Percentiles rank a stretch among this genome's conserved stretches.
Evolutionary conservation across 2,329 filamentous ascomycete species (phyloP).

Genomic region (Diaporthe aspalathi): DNA sequence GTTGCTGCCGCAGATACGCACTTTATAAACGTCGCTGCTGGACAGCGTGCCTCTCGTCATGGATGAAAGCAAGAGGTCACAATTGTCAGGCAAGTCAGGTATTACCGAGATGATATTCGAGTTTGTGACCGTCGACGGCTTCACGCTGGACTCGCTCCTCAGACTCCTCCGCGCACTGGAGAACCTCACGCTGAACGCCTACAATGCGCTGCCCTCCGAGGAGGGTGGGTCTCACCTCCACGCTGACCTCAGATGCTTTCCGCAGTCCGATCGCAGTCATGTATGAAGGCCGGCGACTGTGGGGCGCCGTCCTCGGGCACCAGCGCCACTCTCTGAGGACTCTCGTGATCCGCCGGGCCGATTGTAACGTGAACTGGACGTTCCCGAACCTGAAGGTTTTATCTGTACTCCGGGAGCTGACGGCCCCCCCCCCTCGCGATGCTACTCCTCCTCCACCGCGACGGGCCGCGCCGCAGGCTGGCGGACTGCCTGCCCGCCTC

Average conservation of each 20-base stretch:
- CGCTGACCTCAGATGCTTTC: too few relatives aligned
- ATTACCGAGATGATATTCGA: constrained; percentile 11
- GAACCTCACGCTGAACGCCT: background rate
- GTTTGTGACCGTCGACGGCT: background rate
- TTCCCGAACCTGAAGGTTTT: background rate
- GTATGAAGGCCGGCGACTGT: too few relatives aligned
- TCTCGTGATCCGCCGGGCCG: background rate
- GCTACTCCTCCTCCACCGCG: background rate
- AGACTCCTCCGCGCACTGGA: background rate
- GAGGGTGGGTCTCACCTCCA: too few relatives aligned
- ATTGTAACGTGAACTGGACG: background rate
- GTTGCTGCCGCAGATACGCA: constrained; percentile 15
- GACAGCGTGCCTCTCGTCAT: background rate
- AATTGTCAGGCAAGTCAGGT: background rate
- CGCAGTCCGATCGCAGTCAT: too few relatives aligned
- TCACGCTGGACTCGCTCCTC: background rate
- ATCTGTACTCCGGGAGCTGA: constrained; percentile 3
- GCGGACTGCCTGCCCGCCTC: background rate
- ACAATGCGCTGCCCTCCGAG: too few relatives aligned
- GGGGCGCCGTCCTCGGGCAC: background rate
- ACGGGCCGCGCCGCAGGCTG: background rate
- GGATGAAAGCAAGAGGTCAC: background rate
- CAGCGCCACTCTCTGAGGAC: background rate
- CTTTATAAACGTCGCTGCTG: background rate
- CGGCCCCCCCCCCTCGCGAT: background rate